phyloP scores from a whole-genome alignment of 139 green algal species.

The Chlamydomonas sp. region DNA sequence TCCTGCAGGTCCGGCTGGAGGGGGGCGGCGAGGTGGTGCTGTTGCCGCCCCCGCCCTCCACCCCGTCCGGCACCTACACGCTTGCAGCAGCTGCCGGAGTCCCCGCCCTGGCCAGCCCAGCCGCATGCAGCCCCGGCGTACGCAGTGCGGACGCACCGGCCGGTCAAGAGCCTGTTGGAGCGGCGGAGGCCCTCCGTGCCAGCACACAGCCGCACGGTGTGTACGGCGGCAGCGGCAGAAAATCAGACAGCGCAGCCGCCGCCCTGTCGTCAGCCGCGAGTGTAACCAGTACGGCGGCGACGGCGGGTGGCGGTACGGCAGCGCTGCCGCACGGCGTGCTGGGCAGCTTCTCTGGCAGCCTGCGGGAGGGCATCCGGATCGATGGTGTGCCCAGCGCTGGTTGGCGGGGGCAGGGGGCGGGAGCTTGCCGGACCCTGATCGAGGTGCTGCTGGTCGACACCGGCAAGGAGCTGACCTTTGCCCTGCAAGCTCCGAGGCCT shows the following conservation, averaged over 20 bases:
- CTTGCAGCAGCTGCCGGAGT: too few species aligned
- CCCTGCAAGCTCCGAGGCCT: too few species aligned
- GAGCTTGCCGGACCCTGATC: too few species aligned
- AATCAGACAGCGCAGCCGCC: too few species aligned
- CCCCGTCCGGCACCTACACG: not conserved
- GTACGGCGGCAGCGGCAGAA: not conserved
- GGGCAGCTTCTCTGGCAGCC: constrained; percentile 28
- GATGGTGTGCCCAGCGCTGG: constrained; percentile 39
- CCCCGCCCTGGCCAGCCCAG: too few species aligned
- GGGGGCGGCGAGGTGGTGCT: constrained; percentile 20
- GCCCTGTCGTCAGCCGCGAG: too few species aligned
- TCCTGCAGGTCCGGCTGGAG: constrained; percentile 10
- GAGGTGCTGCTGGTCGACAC: too few species aligned
- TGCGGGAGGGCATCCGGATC: constrained; percentile 1
- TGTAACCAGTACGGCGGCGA: too few species aligned
- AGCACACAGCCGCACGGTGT: not conserved
- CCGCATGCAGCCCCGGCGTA: not conserved
- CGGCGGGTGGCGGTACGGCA: not conserved
- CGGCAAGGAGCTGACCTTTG: too few species aligned
- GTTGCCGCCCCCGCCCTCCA: not conserved
- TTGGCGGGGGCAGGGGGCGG: not conserved
- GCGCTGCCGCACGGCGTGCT: not conserved
- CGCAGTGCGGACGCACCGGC: not conserved
- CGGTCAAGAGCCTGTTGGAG: constrained; percentile 49
- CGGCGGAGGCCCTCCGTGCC: not conserved